Conservation (phyloP, 1,284 basidiomycete species). For the Ceratobasidium sp. region DNA sequence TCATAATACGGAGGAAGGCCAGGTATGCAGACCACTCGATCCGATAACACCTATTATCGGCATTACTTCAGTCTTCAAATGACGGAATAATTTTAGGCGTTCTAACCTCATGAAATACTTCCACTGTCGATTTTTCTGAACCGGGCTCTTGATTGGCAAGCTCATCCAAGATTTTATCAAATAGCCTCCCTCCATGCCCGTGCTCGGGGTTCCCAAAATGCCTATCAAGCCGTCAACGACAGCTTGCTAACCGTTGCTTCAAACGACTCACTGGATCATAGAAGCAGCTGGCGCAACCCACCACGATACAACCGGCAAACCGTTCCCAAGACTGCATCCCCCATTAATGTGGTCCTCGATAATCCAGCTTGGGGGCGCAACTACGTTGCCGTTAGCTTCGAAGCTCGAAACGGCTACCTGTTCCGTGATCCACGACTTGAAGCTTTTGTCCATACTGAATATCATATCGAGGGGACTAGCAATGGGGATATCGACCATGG, state of each 20-base stretch:
- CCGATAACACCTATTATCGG: not conserved
- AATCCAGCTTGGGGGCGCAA: constrained; percentile 5
- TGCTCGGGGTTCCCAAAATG: constrained; percentile 9
- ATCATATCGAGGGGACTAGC: not conserved
- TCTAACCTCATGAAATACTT: not conserved
- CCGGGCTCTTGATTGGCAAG: too few species aligned
- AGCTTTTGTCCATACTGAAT: not conserved
- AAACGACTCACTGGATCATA: not conserved
- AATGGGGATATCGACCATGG: not conserved
- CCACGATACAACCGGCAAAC: not conserved
- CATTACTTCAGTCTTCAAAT: not conserved
- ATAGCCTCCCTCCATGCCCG: constrained; percentile 5
- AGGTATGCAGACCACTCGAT: constrained; percentile 17
- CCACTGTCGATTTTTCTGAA: too few species aligned
- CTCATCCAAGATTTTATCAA: too few species aligned
- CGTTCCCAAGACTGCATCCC: not conserved
- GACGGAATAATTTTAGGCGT: not conserved
- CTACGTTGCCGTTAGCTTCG: not conserved
- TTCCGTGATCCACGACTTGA: constrained; percentile 4
- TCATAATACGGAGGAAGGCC: constrained; percentile 17
- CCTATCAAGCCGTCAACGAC: not conserved
- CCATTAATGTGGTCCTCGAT: constrained; percentile 18
- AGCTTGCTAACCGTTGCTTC: not conserved
- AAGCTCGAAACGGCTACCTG: not conserved
- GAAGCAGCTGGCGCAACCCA: constrained; percentile 11